Conservation (phyloP, 164 flowering plant species). For the Saururus chinensis region DNA sequence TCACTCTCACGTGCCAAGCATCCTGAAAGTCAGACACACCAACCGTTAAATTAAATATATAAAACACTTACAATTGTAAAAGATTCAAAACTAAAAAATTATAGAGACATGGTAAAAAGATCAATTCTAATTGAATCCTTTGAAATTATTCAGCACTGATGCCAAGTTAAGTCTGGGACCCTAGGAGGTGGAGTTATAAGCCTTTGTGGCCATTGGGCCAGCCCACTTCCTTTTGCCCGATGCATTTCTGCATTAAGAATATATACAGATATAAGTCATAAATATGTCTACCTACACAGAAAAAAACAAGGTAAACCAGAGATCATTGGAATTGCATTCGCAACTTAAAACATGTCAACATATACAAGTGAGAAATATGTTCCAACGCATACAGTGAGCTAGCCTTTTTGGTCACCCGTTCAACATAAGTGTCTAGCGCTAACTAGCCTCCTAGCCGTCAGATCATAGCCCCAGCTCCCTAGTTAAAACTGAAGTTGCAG, state of each 20-base stretch:
- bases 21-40: constrained; percentile 26
- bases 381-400: no score
- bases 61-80: neutral
- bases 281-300: no score
- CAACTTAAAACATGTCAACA: no score
- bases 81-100: neutral
- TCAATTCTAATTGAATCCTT: constrained; percentile 38
- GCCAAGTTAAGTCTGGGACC: constrained; percentile 70
- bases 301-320: no score
- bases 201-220: constrained; percentile 84
- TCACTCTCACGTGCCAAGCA: constrained; percentile 55
- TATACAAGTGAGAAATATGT: no score
- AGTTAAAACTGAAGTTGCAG: no score
- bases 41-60: neutral
- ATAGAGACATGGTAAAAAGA: neutral
- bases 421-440: no score
- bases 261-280: no score
- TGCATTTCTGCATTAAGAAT: constrained; percentile 47
- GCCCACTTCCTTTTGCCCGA: constrained; percentile 46
- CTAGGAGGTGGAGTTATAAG: constrained; percentile 57
- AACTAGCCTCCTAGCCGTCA: no score
- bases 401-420: no score
- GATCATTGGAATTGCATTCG: no score
- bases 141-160: constrained; percentile 42
- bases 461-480: no score